Conservation (phyloP, 176 grass and related monocot species). For the Ensete ventricosum region DNA sequence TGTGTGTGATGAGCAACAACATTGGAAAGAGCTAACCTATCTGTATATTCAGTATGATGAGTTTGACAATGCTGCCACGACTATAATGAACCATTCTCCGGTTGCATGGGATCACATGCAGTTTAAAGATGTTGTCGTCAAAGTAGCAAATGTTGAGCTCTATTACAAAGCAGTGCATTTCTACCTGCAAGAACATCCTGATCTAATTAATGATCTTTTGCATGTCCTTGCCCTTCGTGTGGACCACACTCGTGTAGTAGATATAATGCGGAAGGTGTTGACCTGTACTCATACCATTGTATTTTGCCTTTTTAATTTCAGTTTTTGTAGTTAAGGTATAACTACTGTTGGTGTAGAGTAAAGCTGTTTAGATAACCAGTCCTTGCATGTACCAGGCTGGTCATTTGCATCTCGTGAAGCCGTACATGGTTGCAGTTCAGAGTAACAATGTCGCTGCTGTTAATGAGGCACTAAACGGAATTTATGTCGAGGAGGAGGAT, state of each 20-base stretch:
- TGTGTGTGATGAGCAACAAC: slow-evolving; percentile 92
- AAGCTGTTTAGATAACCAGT: not conserved
- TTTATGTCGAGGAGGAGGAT: slow-evolving; percentile 96
- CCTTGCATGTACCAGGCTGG: slow-evolving; percentile 51
- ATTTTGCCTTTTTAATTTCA: not conserved
- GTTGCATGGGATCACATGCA: slow-evolving; percentile 99
- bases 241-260: slow-evolving; percentile 87
- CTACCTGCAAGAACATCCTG: slow-evolving; percentile 95
- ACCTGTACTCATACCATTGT: not conserved
- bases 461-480: slow-evolving; percentile 87
- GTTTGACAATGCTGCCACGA: slow-evolving; percentile 94
- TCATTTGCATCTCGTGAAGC: slow-evolving; percentile 87
- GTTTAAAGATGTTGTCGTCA: slow-evolving; percentile 88
- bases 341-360: not conserved
- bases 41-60: slow-evolving; percentile 96
- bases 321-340: no score
- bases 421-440: slow-evolving; percentile 98
- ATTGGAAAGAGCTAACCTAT: slow-evolving; percentile 96
- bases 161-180: slow-evolving; percentile 98
- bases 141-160: slow-evolving; percentile 93
- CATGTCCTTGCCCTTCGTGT: slow-evolving; percentile 90
- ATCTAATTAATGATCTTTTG: slow-evolving; percentile 92
- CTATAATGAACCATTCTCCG: slow-evolving; percentile 99
- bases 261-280: slow-evolving; percentile 90
- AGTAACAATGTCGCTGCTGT: slow-evolving; percentile 96